Conservation (phyloP, 345 rosid species). For the Boechera stricta region DNA sequence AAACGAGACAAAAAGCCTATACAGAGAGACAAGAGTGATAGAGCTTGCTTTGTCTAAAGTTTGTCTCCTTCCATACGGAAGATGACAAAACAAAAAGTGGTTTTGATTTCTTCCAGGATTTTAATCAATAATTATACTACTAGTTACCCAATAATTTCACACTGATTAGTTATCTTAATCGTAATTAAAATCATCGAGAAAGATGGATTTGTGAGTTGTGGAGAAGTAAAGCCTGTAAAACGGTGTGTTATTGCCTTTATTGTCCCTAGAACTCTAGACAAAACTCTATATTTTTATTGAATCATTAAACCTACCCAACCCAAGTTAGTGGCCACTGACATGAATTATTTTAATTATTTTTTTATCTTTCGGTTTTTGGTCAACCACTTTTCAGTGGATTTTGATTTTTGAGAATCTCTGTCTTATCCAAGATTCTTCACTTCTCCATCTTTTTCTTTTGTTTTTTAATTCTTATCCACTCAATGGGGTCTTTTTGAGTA, state of each 20-base stretch:
- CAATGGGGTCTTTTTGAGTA: not conserved
- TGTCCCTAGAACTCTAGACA: slow-evolving; percentile 40
- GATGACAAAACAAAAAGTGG: slow-evolving; percentile 30
- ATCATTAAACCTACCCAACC: slow-evolving; percentile 35
- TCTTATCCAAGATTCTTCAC: slow-evolving; percentile 44
- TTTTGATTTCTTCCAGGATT: not conserved
- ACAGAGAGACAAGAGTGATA: slow-evolving; percentile 10
- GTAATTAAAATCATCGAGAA: not conserved
- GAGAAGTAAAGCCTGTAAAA: slow-evolving; percentile 36
- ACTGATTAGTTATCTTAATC: slow-evolving; percentile 37
- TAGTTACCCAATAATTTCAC: slow-evolving; percentile 37
- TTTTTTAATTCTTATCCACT: not conserved
- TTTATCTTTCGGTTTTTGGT: slow-evolving; percentile 37
- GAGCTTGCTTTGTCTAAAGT: slow-evolving; percentile 36
- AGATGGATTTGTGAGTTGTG: slow-evolving; percentile 18
- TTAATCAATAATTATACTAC: not conserved
- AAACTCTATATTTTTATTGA: slow-evolving; percentile 1
- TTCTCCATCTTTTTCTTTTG: not conserved
- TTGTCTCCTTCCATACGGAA: slow-evolving; percentile 36
- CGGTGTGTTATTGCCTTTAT: slow-evolving; percentile 39
- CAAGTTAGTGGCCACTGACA: slow-evolving; percentile 43
- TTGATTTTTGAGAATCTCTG: slow-evolving; percentile 38
- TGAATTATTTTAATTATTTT: not conserved
- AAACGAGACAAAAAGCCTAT: slow-evolving; percentile 23
- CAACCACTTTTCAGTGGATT: slow-evolving; percentile 38